These are phyloP conservation scores for Crassisporium funariophilum DNA, from an alignment of 768 basidiomycete species.

Conservation along the genomic window DNA sequence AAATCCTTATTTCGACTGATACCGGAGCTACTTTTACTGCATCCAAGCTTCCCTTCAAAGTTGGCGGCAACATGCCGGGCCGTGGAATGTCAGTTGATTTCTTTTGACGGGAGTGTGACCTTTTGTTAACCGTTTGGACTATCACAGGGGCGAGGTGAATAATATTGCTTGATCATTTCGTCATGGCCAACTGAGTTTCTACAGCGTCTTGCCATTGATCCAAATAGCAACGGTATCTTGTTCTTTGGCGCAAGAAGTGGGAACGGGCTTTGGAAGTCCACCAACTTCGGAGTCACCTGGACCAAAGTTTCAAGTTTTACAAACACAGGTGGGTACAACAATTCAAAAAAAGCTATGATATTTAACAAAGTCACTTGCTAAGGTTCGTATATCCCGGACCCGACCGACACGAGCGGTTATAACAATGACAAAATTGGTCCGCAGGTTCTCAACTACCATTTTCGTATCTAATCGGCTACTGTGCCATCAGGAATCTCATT, in stretches of 20 bases:
- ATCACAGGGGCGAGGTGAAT: constrained; percentile 49
- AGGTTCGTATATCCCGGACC: constrained; percentile 58
- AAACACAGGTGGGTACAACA: constrained; percentile 45
- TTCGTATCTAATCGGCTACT: too few species aligned
- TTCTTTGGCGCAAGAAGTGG: constrained; percentile 68
- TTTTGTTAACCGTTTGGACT: constrained; percentile 1
- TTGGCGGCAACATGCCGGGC: constrained; percentile 71
- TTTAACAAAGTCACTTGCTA: not conserved
- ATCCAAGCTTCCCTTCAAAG: constrained; percentile 61
- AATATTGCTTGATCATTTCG: not conserved
- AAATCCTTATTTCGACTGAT: constrained; percentile 62
- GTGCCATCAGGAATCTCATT: constrained; percentile 59
- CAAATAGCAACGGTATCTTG: constrained; percentile 60
- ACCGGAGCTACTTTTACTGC: constrained; percentile 56
- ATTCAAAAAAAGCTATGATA: not conserved
- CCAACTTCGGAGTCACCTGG: constrained; percentile 60
- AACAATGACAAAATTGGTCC: constrained; percentile 42
- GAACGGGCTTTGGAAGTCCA: constrained; percentile 68
- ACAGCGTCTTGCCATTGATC: constrained; percentile 64
- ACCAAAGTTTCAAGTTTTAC: constrained; percentile 60
- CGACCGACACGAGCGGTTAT: constrained; percentile 50
- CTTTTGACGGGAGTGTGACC: constrained; percentile 1
- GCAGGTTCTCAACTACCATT: constrained; percentile 1
- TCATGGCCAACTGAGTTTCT: not conserved
- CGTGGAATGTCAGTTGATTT: constrained; percentile 54